Conservation (phyloP, 345 rosid genomes). For the Capsella bursapastoris region DNA sequence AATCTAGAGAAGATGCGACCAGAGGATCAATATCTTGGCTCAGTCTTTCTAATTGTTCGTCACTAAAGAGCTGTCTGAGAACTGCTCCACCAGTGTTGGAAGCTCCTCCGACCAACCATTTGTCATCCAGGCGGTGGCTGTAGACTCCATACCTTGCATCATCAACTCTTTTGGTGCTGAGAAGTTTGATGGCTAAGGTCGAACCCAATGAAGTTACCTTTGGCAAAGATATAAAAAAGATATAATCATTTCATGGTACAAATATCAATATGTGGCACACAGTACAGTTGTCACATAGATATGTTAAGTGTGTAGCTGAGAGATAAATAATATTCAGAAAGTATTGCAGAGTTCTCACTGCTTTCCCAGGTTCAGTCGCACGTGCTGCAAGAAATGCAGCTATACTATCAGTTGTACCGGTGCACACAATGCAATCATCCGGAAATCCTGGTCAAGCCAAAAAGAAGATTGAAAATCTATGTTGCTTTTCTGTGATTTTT, state of each 20-base stretch:
- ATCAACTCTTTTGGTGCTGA: constrained; percentile 79
- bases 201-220: constrained; percentile 96
- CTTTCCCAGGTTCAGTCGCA: constrained; percentile 80
- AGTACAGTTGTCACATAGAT: not conserved
- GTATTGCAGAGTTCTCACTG: constrained; percentile 56
- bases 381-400: constrained; percentile 98
- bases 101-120: constrained; percentile 99
- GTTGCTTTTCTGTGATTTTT: not conserved
- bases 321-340: not conserved
- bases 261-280: not conserved
- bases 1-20: constrained; percentile 71
- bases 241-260: not conserved
- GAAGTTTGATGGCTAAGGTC: constrained; percentile 86
- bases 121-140: constrained; percentile 92
- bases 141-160: constrained; percentile 94
- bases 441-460: constrained; percentile 66
- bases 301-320: not conserved
- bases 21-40: constrained; percentile 72
- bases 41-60: constrained; percentile 66
- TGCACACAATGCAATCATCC: constrained; percentile 70
- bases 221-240: not conserved
- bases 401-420: constrained; percentile 94
- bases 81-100: constrained; percentile 98
- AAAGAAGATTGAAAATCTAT: constrained; percentile 1
- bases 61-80: constrained; percentile 77